phyloP scores from a whole-genome alignment of 2,329 filamentous ascomycete genomes.

The Microdochium bolleyi region DNA sequence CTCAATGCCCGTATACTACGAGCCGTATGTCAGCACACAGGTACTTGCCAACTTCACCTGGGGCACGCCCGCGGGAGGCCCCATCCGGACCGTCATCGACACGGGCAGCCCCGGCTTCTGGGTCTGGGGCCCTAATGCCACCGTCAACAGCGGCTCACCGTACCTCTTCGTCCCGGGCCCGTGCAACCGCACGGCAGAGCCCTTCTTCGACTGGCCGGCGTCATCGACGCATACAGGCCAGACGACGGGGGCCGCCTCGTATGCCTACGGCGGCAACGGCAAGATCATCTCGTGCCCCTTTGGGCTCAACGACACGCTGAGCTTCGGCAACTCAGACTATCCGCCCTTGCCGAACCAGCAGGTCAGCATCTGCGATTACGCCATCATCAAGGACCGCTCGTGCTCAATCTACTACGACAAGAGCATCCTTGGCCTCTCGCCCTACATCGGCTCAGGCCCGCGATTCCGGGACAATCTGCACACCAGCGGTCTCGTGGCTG shows the following conservation, averaged over 20 bases:
- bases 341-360: constrained; percentile 1
- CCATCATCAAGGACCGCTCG: neutral
- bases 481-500: neutral
- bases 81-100: constrained; percentile 2
- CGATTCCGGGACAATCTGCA: constrained; percentile 1
- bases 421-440: constrained; percentile 4
- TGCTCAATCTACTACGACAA: constrained; percentile 1
- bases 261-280: constrained; percentile 1
- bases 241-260: neutral
- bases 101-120: constrained; percentile 4
- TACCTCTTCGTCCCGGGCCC: constrained; percentile 2
- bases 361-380: constrained; percentile 2
- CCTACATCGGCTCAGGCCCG: neutral
- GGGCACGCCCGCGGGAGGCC: neutral
- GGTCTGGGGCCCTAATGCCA: constrained; percentile 1
- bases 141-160: constrained; percentile 3
- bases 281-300: constrained; percentile 2
- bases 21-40: constrained; percentile 1
- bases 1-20: constrained; percentile 2
- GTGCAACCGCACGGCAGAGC: constrained; percentile 1
- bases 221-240: neutral
- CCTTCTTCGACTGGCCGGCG: constrained; percentile 2
- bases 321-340: neutral
- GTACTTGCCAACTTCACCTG: constrained; percentile 4
- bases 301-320: constrained; percentile 2